Base-by-base conservation (phyloP, 2,329 filamentous ascomycete genomes). In the Fusarium pininemorale region DNA sequence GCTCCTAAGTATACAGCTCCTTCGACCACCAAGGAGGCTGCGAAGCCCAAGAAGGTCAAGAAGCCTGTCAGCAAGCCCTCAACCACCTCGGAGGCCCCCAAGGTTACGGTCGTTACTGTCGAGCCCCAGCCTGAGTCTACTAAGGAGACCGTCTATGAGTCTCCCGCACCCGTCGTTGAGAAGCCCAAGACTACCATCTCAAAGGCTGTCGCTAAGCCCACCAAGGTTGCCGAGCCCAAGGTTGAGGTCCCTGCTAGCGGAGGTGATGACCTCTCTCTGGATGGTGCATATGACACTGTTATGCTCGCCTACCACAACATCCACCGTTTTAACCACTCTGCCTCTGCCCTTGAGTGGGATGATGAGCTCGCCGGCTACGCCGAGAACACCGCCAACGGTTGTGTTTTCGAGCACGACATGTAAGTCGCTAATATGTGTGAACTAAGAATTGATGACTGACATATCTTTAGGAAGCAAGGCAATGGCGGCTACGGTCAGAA, bases 401-500 rank as follows among this genome's bases (percentile, higher is more conserved):
- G 95, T 82, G 85, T 88, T 47, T 96, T 95, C 77, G 87, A 84
- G 38, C 96, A 98, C 83, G 88, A 95, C 82, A 90, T 90, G 92
- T 94, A 89, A 85, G 91, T 86, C 10, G 7, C 22, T 22, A 10
- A n/a, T 18, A 6, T 15, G 7, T 32, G 20, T 15, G 26, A 28
- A 55, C 12, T 37, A 38, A 11, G 32, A 7, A 5, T 20, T 16
- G 14, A 42, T 50, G n/a, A 30, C 83, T 87, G 70, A 87, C 78
- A 66, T 22, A n/a, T 67, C 6, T 47, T 67, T 77, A 90, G 88
- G 77, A 81, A 85, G 32, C 85, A 88, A 53, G 89, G 89, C 71
- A 87, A 85, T 57, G 90, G 90, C 63, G 87, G 88, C 50, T 97
- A 96, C 80, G 96, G 96, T 73, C 96, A 99, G 86, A 99, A 98